Base-by-base conservation (phyloP, 768 basidiomycete species). In the Hygrophorus russula region DNA sequence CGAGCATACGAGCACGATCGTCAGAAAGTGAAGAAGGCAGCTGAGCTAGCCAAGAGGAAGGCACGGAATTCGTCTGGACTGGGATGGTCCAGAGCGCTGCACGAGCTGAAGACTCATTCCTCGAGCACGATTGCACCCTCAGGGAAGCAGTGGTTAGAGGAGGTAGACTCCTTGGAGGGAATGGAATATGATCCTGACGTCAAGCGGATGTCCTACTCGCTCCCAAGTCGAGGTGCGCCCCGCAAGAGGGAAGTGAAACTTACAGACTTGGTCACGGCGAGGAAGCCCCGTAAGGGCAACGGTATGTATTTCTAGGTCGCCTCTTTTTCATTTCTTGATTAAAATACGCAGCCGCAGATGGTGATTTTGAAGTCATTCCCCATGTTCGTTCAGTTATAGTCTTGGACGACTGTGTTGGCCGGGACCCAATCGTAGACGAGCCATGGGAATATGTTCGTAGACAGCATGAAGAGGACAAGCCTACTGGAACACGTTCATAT, bases 351-450 rank as follows among this genome's bases (percentile, higher is more conserved):
- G 10, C 35, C 14, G 17, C 49, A 69, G 75, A 66, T 19, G 65
- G 65, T 30, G 77, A 77, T 43, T 80, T 76, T 49, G 77, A 79
- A 59, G 53, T 78, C 18, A 59, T 80, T 9, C 75, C 76, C 3
- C 64, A 61, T 28, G 55, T 74, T 34, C 73, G 67, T 24, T 65
- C 71, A 28, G 77, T 80, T 36, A 76, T 80, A 46, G 74, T 66
- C 20, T 60, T 80, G 32, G 77, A 79, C 50, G 78, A 80, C 48
- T 47, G 56, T 13, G 47, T 52, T 19, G 49, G 57, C 5, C 60
- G 58, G 24, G 71, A 73, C 46, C 56, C 68, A 43, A 57, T 61
- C 14, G 44, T 65, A 14, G 74, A 76, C 46, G 77, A 80, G 50
- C 68, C 73, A 29, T 80, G 78, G 78, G 76, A 78, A 51, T 70